Percentiles rank a stretch among this genome's conserved stretches.
Conservation (phyloP, 768 basidiomycete species). For the Mycena latifolia region DNA sequence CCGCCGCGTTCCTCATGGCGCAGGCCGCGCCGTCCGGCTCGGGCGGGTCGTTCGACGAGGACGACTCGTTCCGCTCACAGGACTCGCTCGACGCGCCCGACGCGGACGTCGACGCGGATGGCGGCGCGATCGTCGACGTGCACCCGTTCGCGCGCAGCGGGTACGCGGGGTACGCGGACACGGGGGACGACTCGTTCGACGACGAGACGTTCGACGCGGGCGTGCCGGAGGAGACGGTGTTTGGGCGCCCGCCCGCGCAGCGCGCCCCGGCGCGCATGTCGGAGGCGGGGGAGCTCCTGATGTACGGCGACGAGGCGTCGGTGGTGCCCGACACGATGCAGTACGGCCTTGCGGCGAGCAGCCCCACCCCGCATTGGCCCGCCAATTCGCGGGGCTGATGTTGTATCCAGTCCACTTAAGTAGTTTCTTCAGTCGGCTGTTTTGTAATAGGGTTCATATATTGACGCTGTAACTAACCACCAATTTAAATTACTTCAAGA, state of each 20-base stretch:
- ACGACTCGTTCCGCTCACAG: constrained; percentile 56
- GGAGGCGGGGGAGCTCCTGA: constrained; percentile 76
- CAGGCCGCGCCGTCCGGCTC: constrained; percentile 43
- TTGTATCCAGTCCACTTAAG: neutral
- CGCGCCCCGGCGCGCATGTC: constrained; percentile 56
- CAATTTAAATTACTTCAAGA: no score
- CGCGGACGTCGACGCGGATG: constrained; percentile 40
- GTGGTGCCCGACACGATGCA: constrained; percentile 48
- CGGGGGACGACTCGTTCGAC: constrained; percentile 63
- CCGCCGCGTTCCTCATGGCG: constrained; percentile 79
- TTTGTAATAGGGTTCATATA: no score
- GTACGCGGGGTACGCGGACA: constrained; percentile 44
- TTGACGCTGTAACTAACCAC: no score
- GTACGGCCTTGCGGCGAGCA: constrained; percentile 30
- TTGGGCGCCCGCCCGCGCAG: constrained; percentile 73
- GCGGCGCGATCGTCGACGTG: constrained; percentile 55
- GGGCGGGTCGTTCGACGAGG: constrained; percentile 53
- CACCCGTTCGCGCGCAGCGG: constrained; percentile 67
- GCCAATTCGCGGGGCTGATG: constrained; percentile 19
- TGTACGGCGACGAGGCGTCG: constrained; percentile 71
- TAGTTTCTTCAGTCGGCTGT: neutral
- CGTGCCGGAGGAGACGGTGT: constrained; percentile 75
- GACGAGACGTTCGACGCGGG: constrained; percentile 66
- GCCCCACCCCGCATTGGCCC: constrained; percentile 32
- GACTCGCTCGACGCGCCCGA: constrained; percentile 68